A percentile compares a stretch with the other conserved stretches of the same genome.
Conservation (phyloP, 768 basidiomycete genomes). For the Boletus reticuloceps region DNA sequence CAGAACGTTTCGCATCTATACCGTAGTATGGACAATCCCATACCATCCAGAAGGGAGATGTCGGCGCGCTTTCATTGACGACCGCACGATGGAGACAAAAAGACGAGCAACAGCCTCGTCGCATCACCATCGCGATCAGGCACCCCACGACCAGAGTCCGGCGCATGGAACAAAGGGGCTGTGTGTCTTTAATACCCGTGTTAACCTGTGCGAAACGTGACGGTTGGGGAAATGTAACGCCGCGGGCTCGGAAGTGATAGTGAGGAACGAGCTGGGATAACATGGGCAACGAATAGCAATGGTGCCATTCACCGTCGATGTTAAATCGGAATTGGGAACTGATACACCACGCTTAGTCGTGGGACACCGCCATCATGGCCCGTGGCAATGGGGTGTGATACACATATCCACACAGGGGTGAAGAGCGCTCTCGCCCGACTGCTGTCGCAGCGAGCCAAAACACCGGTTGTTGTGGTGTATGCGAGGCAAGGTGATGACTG, state of each 20-base stretch:
- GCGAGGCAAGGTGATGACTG: not conserved
- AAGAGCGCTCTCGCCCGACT: too few species aligned
- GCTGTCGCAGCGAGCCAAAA: not conserved
- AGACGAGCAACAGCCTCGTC: not conserved
- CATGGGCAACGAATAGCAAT: not conserved
- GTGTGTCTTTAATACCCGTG: slow-evolving; percentile 5
- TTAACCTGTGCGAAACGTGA: not conserved
- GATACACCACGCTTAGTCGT: too few species aligned
- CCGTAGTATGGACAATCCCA: not conserved
- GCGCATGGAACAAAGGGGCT: not conserved
- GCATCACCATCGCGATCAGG: slow-evolving; percentile 19
- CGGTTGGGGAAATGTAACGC: not conserved
- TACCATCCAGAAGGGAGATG: not conserved
- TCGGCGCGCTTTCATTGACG: slow-evolving; percentile 1
- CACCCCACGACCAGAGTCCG: not conserved
- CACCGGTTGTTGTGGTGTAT: not conserved
- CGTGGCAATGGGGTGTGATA: not conserved
- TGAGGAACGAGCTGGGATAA: not conserved
- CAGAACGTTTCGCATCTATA: not conserved
- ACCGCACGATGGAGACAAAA: not conserved
- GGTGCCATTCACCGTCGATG: not conserved
- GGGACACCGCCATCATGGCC: too few species aligned
- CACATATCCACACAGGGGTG: not conserved
- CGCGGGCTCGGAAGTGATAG: not conserved
- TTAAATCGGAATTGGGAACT: not conserved